These are phyloP conservation scores for Castanea sativa DNA, from an alignment of 306 rosid species.

Conservation along the genomic window DNA sequence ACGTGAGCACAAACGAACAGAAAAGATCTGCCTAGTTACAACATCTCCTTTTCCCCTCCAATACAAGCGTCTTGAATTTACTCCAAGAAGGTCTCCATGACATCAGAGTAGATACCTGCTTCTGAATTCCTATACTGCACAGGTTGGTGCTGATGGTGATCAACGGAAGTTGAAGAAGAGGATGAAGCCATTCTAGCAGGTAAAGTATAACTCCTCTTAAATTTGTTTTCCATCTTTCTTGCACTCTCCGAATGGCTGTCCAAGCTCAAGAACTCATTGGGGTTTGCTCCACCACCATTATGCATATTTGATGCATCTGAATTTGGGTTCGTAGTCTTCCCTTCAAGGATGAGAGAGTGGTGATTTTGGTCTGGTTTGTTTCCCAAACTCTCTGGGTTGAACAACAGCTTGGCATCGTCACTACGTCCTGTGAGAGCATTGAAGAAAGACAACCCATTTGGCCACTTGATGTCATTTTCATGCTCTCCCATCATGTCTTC, in stretches of 20 bases:
- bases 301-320: slow-evolving; percentile 43
- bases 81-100: slow-evolving; percentile 90
- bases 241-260: slow-evolving; percentile 60
- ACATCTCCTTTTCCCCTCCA: slow-evolving; percentile 28
- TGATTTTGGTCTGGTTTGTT: slow-evolving; percentile 49
- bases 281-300: slow-evolving; percentile 40
- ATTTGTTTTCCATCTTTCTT: slow-evolving; percentile 72
- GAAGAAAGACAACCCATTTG: slow-evolving; percentile 82
- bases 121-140: slow-evolving; percentile 67
- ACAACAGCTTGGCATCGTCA: slow-evolving; percentile 77
- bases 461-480: slow-evolving; percentile 91
- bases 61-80: slow-evolving; percentile 35
- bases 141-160: slow-evolving; percentile 60
- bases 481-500: slow-evolving; percentile 83
- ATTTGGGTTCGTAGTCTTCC: slow-evolving; percentile 28
- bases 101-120: slow-evolving; percentile 77
- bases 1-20: slow-evolving; percentile 32
- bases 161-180: slow-evolving; percentile 83
- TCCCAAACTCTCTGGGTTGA: slow-evolving; percentile 65
- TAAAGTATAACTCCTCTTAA: slow-evolving; percentile 75
- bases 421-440: slow-evolving; percentile 81
- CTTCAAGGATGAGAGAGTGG: slow-evolving; percentile 17
- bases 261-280: slow-evolving; percentile 86
- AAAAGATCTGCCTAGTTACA: slow-evolving; percentile 63
- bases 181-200: slow-evolving; percentile 83